Conservation (phyloP, 1,284 basidiomycete genomes). For the Ustilago lituana region DNA sequence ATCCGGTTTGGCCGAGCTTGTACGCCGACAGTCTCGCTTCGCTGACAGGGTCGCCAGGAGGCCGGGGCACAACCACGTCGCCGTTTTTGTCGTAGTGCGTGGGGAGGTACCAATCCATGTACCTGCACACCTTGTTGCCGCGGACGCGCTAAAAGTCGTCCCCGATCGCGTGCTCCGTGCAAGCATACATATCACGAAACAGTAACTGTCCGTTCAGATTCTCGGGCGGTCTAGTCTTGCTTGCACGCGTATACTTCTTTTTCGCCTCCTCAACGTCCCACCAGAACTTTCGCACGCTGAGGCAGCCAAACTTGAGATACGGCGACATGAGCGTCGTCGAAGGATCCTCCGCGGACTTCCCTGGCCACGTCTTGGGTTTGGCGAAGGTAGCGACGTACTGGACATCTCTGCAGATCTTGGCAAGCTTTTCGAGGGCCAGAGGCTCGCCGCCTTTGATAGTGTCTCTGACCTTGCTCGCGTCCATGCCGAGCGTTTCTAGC, state of each 20-base stretch:
- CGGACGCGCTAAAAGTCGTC: slow-evolving; percentile 68
- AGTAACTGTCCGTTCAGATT: slow-evolving; percentile 67
- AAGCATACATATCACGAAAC: slow-evolving; percentile 70
- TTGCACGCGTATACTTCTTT: slow-evolving; percentile 55
- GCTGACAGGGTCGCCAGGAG: slow-evolving; percentile 67
- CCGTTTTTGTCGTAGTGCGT: slow-evolving; percentile 69
- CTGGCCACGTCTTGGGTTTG: slow-evolving; percentile 70
- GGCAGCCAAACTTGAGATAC: slow-evolving; percentile 71
- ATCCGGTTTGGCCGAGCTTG: slow-evolving; percentile 70
- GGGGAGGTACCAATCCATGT: slow-evolving; percentile 69
- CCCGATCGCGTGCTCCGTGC: slow-evolving; percentile 68
- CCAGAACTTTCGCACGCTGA: slow-evolving; percentile 67
- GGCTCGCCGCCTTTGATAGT: slow-evolving; percentile 70
- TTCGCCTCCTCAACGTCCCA: slow-evolving; percentile 50
- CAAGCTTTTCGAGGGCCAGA: slow-evolving; percentile 69
- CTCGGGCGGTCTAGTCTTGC: slow-evolving; percentile 44
- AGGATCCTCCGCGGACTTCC: slow-evolving; percentile 38
- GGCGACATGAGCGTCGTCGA: slow-evolving; percentile 68
- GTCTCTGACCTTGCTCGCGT: slow-evolving; percentile 65
- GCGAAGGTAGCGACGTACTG: slow-evolving; percentile 70
- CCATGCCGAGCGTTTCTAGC: slow-evolving; percentile 70
- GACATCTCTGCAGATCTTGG: slow-evolving; percentile 68
- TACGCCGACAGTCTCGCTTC: slow-evolving; percentile 69
- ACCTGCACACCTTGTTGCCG: slow-evolving; percentile 69
- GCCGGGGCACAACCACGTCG: slow-evolving; percentile 67